phyloP scores from a whole-genome alignment of 331 rosid genomes.

The Rosa hybrid region DNA sequence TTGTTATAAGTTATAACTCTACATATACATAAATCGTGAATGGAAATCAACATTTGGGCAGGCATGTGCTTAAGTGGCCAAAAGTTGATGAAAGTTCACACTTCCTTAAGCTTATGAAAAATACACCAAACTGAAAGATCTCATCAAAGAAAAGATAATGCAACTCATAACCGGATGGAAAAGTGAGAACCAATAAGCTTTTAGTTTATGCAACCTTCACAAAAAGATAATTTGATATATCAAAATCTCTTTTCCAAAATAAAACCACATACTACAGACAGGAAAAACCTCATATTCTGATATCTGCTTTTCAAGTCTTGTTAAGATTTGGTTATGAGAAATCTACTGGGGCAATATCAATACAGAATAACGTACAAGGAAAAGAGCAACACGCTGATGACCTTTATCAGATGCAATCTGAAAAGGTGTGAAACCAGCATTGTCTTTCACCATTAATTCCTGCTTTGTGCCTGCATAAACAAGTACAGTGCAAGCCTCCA shows the following conservation, averaged over 20 bases:
- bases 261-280: neutral
- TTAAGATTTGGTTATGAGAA: conserved; percentile 5
- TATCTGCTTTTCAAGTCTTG: neutral
- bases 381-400: conserved; percentile 84
- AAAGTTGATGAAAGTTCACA: neutral
- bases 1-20: neutral
- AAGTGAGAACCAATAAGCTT: conserved; percentile 4
- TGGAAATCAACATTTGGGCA: neutral
- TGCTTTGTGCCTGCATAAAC: conserved; percentile 87
- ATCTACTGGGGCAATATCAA: conserved; percentile 31
- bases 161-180: neutral
- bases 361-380: conserved; percentile 77
- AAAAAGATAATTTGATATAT: neutral
- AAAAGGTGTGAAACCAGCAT: conserved; percentile 79
- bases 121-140: conserved; percentile 1
- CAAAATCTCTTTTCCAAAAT: neutral
- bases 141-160: conserved; percentile 6
- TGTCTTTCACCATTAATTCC: conserved; percentile 79
- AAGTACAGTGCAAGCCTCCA: conserved; percentile 87
- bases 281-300: neutral
- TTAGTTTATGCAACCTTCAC: neutral
- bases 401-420: conserved; percentile 94
- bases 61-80: neutral
- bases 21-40: neutral
- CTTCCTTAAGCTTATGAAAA: neutral